These are phyloP conservation scores for Ophiostoma sp. DNA, from an alignment of 2,329 filamentous ascomycete species.

Conservation along the genomic window DNA sequence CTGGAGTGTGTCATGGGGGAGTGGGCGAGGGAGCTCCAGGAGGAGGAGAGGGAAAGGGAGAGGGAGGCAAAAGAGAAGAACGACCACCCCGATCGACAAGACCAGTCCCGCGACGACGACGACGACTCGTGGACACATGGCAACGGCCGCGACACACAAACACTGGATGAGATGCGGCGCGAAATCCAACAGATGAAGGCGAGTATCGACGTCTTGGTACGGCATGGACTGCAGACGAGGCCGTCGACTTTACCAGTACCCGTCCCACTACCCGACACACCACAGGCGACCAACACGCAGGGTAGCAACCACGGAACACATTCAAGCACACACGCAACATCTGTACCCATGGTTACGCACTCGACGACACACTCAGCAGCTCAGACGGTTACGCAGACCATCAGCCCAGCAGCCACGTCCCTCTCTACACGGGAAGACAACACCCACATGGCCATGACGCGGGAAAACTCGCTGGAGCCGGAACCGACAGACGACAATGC, in stretches of 20 bases:
- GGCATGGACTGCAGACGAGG: constrained; percentile 18
- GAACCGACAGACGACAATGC: constrained; percentile 27
- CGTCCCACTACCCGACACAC: background rate
- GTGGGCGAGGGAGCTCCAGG: background rate
- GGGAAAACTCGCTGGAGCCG: constrained; percentile 47
- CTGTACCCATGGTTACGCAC: background rate
- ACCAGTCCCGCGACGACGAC: background rate
- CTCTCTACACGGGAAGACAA: constrained; percentile 36
- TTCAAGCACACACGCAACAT: constrained; percentile 26
- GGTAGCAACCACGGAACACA: background rate
- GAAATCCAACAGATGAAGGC: constrained; percentile 33
- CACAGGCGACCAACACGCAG: background rate
- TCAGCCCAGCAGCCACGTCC: constrained; percentile 16
- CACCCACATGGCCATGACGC: constrained; percentile 44
- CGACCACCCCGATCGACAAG: background rate
- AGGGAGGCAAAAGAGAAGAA: background rate
- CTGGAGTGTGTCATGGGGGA: constrained; percentile 41
- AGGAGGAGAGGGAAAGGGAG: background rate
- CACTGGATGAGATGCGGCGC: constrained; percentile 8
- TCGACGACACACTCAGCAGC: background rate
- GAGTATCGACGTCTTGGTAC: constrained; percentile 31
- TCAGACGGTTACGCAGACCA: background rate
- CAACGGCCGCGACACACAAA: background rate
- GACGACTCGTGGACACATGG: background rate
- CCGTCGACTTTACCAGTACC: background rate